Evolutionary conservation across 768 basidiomycete species (phyloP).

Genomic region (Pisolithus microcarpus): DNA sequence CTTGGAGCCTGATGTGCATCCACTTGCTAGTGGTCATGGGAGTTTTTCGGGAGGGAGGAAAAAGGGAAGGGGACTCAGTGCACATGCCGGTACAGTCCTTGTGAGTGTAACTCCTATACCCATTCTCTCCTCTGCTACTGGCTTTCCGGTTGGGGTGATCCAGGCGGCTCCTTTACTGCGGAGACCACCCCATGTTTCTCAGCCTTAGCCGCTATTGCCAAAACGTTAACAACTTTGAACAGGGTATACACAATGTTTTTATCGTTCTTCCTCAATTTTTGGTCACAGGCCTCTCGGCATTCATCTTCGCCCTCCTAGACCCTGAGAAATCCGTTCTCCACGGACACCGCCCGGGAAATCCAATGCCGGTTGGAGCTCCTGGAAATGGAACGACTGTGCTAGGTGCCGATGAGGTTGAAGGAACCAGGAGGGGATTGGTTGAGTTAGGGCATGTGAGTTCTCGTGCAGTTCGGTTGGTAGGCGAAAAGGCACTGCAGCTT

Average conservation of each 20-base stretch:
- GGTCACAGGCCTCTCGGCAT: constrained; percentile 76
- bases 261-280: constrained; percentile 93
- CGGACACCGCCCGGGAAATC: constrained; percentile 22
- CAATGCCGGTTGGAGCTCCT: constrained; percentile 3
- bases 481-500: constrained; percentile 2
- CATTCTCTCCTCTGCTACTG: too few species aligned
- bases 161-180: too few species aligned
- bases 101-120: constrained; percentile 29
- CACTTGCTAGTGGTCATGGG: background rate
- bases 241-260: constrained; percentile 96
- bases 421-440: background rate
- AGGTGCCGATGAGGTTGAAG: constrained; percentile 2
- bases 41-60: constrained; percentile 3
- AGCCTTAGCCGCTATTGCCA: constrained; percentile 19
- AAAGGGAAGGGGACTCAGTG: constrained; percentile 41
- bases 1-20: background rate
- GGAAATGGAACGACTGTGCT: constrained; percentile 5
- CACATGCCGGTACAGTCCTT: constrained; percentile 84
- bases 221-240: background rate
- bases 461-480: background rate
- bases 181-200: too few species aligned
- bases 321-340: constrained; percentile 43
- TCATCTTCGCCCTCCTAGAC: constrained; percentile 84
- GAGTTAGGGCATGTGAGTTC: background rate
- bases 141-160: too few species aligned